Base-by-base conservation (phyloP, 805 yeast genomes). In the Metschnikowia reukaufii region DNA sequence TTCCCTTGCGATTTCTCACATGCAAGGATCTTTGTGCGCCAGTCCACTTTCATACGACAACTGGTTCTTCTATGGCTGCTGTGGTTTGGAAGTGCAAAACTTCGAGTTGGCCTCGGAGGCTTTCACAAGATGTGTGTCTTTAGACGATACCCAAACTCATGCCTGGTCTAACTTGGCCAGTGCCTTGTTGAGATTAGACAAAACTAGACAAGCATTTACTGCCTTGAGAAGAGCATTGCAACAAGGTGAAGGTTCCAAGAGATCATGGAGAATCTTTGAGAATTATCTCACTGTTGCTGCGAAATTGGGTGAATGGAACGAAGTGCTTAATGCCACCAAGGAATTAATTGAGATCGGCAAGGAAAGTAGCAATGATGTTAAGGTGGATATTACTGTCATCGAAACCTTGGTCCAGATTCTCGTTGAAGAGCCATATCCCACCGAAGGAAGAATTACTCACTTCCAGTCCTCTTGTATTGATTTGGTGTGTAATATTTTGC, bases 131-230 rank as follows among this genome's bases (percentile, higher is more conserved):
- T 89, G 97, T 68, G 91, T 90, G 27, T 73, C 96, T 0, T 63
- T 91, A 32, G 96, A 90, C 62, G 96, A 87, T 19, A 76, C 83
- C 0, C 89, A 83, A 58, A 74, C 91, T 1, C 82, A 82, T 60
- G 81, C 96, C 2, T 94, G 99, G 99, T 83, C 96, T 9, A 94
- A 94, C 61, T 74, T 94, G 57, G 89, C 96, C 4, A 83, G 94
- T 9, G 83, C 97, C 0, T 74, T 88, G 45, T 67, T 90, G 33
- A 78, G 78, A 51, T 60, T 78, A 43, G 83, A 78, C 44, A 86
- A 87, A 63, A 65, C 78, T 17, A 77, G 79, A 52, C 96, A 89
- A 55, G 96, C 98, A 0, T 84, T 88, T 60, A 82, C 80, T 52
- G 97, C 99, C 1, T 72, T 92, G 56, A 82, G 85, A 59, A 82